phyloP scores from a whole-genome alignment of 225 moss, liverwort and hornwort genomes.

The Marchantia polymorpha region DNA sequence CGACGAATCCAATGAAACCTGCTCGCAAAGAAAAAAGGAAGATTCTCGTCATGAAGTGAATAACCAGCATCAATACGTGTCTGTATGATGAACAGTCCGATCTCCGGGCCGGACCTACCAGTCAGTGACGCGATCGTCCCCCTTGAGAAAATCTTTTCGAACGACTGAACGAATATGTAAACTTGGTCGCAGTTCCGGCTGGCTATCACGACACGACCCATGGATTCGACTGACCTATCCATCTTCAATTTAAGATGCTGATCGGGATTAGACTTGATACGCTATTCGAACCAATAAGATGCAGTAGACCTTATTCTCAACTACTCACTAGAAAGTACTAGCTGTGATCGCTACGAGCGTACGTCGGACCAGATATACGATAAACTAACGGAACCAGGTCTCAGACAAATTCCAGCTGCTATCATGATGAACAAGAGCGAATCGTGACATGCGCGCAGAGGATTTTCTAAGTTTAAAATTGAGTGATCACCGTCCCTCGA shows the following conservation, averaged over 20 bases:
- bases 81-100: too few relatives aligned
- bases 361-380: neutral
- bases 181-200: neutral
- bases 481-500: neutral
- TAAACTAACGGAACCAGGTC: neutral
- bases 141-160: neutral
- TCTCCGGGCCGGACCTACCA: neutral
- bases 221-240: neutral
- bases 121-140: neutral
- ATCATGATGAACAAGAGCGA: neutral
- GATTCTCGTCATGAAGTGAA: neutral
- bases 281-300: too few relatives aligned
- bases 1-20: conserved; percentile 91
- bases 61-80: neutral
- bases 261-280: too few relatives aligned
- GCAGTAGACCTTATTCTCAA: too few relatives aligned
- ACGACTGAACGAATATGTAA: neutral
- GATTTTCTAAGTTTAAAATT: neutral
- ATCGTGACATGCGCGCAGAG: neutral
- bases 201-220: neutral
- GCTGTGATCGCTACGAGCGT: neutral
- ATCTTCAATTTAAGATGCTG: neutral
- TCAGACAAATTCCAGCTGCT: neutral
- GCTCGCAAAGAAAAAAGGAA: conserved; percentile 16
- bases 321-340: neutral